phyloP scores from a whole-genome alignment of 2,329 filamentous ascomycete species.

The Trichoderma atroviride region DNA sequence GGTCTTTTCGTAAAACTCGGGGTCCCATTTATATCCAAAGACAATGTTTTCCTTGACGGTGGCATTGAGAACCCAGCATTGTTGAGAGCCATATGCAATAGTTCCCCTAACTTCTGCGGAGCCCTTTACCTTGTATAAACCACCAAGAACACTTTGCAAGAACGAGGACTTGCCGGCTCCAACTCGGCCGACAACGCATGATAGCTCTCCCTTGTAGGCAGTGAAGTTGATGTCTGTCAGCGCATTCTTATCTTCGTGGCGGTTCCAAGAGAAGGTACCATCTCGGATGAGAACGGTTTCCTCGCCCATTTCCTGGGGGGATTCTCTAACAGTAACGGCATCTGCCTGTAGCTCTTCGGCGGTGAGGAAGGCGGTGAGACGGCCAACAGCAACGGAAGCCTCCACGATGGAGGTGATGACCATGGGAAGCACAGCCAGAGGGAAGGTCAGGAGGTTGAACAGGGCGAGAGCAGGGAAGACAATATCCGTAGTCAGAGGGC shows the following conservation, averaged over 20 bases:
- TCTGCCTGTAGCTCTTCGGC: conserved; percentile 90
- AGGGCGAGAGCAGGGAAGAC: conserved; percentile 86
- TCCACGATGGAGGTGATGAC: conserved; percentile 97
- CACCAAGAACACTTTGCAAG: conserved; percentile 83
- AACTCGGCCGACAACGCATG: conserved; percentile 92
- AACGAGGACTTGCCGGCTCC: conserved; percentile 94
- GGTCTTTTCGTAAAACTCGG: conserved; percentile 90
- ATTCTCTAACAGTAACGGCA: conserved; percentile 70
- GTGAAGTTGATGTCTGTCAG: conserved; percentile 85
- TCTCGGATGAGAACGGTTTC: conserved; percentile 83
- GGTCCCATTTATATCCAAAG: conserved; percentile 92
- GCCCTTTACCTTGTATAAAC: conserved; percentile 87
- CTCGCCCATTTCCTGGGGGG: conserved; percentile 77
- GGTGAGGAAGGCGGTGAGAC: conserved; percentile 80
- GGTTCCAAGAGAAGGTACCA: conserved; percentile 93
- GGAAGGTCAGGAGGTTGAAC: conserved; percentile 96
- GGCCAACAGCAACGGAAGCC: conserved; percentile 86
- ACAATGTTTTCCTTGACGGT: conserved; percentile 96
- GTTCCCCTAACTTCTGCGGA: conserved; percentile 80
- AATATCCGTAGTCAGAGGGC: conserved; percentile 86
- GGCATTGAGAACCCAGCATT: conserved; percentile 96
- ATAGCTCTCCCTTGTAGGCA: conserved; percentile 89
- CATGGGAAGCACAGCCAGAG: conserved; percentile 92
- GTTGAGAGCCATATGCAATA: conserved; percentile 89
- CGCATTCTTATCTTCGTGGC: conserved; percentile 69